phyloP scores from a whole-genome alignment of 768 basidiomycete genomes.

The Melanogaster broomeanus region DNA sequence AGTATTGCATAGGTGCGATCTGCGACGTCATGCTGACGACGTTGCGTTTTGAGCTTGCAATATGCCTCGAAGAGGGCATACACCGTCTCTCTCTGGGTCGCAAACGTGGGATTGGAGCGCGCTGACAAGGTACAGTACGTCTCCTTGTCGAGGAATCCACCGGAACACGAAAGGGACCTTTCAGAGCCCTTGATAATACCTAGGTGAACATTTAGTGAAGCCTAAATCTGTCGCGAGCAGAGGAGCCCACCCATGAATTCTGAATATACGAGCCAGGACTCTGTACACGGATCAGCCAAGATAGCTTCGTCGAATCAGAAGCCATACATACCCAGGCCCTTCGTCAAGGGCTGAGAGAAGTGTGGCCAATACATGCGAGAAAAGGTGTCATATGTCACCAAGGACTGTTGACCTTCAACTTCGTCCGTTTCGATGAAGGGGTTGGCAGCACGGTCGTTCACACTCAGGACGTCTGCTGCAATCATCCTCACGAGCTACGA shows the following conservation, averaged over 20 bases:
- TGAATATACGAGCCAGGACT: conserved; percentile 61
- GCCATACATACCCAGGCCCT: conserved; percentile 48
- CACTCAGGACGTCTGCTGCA: conserved; percentile 22
- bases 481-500: conserved; percentile 28
- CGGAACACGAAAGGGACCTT: conserved; percentile 36
- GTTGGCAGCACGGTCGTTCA: conserved; percentile 3
- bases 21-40: conserved; percentile 53
- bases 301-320: not conserved
- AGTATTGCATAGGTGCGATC: conserved; percentile 64
- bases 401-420: conserved; percentile 15
- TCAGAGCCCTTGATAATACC: conserved; percentile 74
- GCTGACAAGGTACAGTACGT: conserved; percentile 50
- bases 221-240: not conserved
- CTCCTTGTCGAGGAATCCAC: conserved; percentile 42
- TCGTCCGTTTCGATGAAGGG: conserved; percentile 19
- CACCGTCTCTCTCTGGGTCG: conserved; percentile 45
- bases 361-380: conserved; percentile 57
- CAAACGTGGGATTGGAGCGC: conserved; percentile 56
- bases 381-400: conserved; percentile 51
- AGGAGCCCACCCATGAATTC: conserved; percentile 57
- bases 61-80: conserved; percentile 61
- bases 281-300: conserved; percentile 34
- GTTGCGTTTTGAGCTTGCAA: conserved; percentile 42
- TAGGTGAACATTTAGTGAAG: not conserved
- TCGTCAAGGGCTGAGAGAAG: conserved; percentile 51